These are phyloP conservation scores for Colletotrichum trifolii DNA, from an alignment of 2,329 filamentous ascomycete species.

Conservation along the genomic window DNA sequence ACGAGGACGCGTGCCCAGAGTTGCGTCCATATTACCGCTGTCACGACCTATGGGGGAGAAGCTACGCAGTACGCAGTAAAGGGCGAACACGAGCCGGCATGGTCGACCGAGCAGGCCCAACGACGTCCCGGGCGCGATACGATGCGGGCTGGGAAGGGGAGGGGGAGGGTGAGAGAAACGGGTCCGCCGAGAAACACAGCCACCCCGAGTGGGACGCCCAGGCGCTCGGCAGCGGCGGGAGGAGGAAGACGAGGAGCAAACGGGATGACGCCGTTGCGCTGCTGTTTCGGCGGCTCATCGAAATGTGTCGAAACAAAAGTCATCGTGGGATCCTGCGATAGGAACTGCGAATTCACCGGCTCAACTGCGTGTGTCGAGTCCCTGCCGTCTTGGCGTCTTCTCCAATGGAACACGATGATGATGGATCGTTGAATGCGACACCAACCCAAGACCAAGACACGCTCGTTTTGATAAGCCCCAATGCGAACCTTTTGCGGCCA, in stretches of 20 bases:
- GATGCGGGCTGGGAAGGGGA: neutral
- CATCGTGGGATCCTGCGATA: slow-evolving; percentile 26
- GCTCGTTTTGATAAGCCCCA: too few species aligned
- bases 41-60: slow-evolving; percentile 17
- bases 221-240: slow-evolving; percentile 26
- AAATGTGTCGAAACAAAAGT: slow-evolving; percentile 20
- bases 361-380: too few species aligned
- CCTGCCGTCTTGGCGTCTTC: too few species aligned
- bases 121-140: slow-evolving; percentile 32
- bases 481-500: slow-evolving; percentile 10
- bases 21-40: slow-evolving; percentile 17
- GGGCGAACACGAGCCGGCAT: slow-evolving; percentile 22
- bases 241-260: neutral
- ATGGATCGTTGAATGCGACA: neutral
- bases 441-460: neutral
- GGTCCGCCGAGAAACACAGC: slow-evolving; percentile 36
- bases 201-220: slow-evolving; percentile 36
- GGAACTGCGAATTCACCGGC: neutral
- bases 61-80: slow-evolving; percentile 6
- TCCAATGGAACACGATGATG: too few species aligned
- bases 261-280: neutral
- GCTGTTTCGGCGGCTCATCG: slow-evolving; percentile 20
- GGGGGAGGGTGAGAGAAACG: slow-evolving; percentile 17
- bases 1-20: slow-evolving; percentile 28
- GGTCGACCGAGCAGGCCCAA: slow-evolving; percentile 6